A percentile compares a stretch with the other conserved stretches of the same genome.
Conservation (phyloP, 2,329 filamentous ascomycete genomes). For the Paecilomyces sp. region DNA sequence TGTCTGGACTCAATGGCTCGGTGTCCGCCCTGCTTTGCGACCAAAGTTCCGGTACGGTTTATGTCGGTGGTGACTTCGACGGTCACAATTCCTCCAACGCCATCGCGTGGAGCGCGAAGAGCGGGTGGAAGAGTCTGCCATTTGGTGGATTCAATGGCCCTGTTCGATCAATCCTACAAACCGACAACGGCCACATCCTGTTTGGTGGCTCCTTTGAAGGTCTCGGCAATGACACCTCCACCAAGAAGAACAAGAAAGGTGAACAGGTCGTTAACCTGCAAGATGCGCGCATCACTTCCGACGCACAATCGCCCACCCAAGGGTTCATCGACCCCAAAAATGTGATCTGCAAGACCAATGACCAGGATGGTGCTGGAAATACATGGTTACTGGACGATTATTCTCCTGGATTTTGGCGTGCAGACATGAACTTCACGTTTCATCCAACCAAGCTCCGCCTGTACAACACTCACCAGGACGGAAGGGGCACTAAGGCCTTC, state of each 20-base stretch:
- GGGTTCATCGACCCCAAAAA: conserved; percentile 71
- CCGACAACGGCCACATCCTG: conserved; percentile 74
- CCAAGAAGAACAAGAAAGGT: conserved; percentile 41
- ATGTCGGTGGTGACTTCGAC: conserved; percentile 81
- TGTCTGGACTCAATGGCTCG: conserved; percentile 74
- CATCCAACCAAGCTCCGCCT: conserved; percentile 79
- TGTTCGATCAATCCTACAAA: conserved; percentile 76
- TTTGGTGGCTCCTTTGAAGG: conserved; percentile 90
- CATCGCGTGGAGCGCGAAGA: conserved; percentile 64
- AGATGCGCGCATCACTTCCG: conserved; percentile 65
- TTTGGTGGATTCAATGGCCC: conserved; percentile 95
- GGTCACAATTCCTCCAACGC: conserved; percentile 81
- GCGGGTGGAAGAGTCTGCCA: conserved; percentile 71
- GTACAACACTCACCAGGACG: conserved; percentile 78
- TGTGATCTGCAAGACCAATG: conserved; percentile 71
- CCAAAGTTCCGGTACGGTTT: conserved; percentile 66
- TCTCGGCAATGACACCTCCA: conserved; percentile 64
- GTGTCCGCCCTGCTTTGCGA: conserved; percentile 83
- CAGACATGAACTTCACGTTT: conserved; percentile 75
- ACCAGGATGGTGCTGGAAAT: conserved; percentile 60
- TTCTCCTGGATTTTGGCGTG: conserved; percentile 73
- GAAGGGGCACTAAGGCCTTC: conserved; percentile 81
- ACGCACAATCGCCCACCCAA: conserved; percentile 51
- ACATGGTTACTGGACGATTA: conserved; percentile 78
- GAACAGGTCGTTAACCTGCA: conserved; percentile 79